Conservation (phyloP, 257 asterid genomes). For the Thymus mandschuricus region DNA sequence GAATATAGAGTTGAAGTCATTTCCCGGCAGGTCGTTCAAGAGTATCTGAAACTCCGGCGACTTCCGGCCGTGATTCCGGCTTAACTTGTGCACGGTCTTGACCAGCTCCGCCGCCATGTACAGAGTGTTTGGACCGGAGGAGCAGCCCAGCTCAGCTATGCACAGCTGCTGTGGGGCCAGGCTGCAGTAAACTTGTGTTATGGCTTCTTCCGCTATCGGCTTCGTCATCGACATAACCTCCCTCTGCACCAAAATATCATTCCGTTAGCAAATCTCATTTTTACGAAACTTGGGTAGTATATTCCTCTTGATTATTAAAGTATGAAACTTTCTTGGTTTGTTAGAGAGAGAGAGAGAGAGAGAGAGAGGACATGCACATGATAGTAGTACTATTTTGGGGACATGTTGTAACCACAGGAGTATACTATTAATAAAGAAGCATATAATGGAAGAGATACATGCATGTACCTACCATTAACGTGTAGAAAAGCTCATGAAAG, state of each 20-base stretch:
- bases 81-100: conserved; percentile 23
- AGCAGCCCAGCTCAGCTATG: conserved; percentile 76
- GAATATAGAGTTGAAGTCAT: conserved; percentile 69
- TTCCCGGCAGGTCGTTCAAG: conserved; percentile 70
- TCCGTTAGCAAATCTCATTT: no score
- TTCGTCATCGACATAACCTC: conserved; percentile 50
- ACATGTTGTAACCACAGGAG: background rate
- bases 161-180: conserved; percentile 27
- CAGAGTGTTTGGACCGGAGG: conserved; percentile 67
- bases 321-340: background rate
- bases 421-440: no score
- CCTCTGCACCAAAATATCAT: conserved; percentile 30
- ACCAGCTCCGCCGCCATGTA: conserved; percentile 38
- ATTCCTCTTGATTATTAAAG: background rate
- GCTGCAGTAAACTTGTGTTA: conserved; percentile 37
- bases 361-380: background rate
- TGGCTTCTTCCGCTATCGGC: conserved; percentile 47
- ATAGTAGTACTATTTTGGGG: background rate
- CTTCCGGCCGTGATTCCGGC: conserved; percentile 25
- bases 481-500: no score
- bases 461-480: no score
- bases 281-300: no score
- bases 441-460: no score
- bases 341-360: background rate
- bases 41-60: conserved; percentile 53